Evolutionary conservation across 495 filamentous ascomycete genomes (phyloP).

Genomic region (Parachaetomium inaequale): DNA sequence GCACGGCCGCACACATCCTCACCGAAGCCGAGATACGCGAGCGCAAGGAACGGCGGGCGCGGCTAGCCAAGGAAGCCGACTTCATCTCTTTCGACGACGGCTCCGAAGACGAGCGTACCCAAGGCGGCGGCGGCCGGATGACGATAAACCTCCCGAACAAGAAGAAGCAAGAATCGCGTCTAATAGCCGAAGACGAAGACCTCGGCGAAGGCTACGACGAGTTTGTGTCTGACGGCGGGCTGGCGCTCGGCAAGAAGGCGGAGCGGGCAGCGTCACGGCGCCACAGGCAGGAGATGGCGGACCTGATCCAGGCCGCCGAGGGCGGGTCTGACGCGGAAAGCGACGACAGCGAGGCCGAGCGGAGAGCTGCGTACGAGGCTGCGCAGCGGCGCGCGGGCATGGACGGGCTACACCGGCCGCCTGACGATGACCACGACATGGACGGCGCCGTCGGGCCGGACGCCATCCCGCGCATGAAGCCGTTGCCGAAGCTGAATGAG

Average conservation of each 20-base stretch:
- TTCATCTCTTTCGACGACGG: conserved; percentile 73
- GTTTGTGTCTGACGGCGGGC: conserved; percentile 77
- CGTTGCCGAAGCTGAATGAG: conserved; percentile 53
- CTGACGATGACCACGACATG: conserved; percentile 24
- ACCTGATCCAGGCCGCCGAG: conserved; percentile 81
- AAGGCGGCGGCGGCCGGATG: conserved; percentile 20
- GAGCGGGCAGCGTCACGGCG: conserved; percentile 68
- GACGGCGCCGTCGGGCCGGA: conserved; percentile 19
- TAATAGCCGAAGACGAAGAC: conserved; percentile 85
- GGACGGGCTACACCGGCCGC: conserved; percentile 58
- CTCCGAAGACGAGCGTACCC: conserved; percentile 22
- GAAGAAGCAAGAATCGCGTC: conserved; percentile 63
- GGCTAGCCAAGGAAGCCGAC: conserved; percentile 70
- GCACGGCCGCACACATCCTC: conserved; percentile 48
- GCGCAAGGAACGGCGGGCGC: conserved; percentile 82
- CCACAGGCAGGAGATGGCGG: conserved; percentile 72
- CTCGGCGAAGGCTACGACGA: conserved; percentile 94
- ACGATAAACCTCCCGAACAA: conserved; percentile 44
- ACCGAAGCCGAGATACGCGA: conserved; percentile 86
- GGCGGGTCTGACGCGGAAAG: conserved; percentile 50
- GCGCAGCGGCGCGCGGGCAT: conserved; percentile 80
- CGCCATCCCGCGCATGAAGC: conserved; percentile 50
- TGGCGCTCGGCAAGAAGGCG: conserved; percentile 74
- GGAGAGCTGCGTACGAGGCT: conserved; percentile 80
- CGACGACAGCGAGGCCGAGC: conserved; percentile 76